Conservation (phyloP, 2,329 filamentous ascomycete species). For the Clarireedia sp. region DNA sequence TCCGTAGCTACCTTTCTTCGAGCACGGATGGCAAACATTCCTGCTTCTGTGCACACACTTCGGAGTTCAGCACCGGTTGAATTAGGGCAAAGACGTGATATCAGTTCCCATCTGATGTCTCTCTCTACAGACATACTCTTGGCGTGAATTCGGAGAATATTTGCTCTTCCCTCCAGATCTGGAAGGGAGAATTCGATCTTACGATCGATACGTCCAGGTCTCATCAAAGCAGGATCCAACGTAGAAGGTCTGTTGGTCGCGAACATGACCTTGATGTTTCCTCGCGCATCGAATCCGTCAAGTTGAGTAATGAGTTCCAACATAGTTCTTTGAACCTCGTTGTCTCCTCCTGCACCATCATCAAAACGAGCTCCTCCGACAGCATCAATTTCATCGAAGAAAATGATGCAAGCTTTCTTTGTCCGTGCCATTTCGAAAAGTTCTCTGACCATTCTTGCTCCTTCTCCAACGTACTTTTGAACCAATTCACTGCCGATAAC, state of each 20-base stretch:
- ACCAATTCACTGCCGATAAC: slow-evolving; percentile 97
- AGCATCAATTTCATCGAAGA: slow-evolving; percentile 97
- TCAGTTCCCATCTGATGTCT: slow-evolving; percentile 98
- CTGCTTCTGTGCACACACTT: slow-evolving; percentile 94
- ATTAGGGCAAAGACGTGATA: slow-evolving; percentile 94
- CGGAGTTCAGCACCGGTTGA: slow-evolving; percentile 92
- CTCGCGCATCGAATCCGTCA: slow-evolving; percentile 90
- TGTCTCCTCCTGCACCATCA: slow-evolving; percentile 92
- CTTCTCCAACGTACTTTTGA: slow-evolving; percentile 98
- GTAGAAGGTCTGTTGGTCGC: slow-evolving; percentile 95
- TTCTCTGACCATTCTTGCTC: slow-evolving; percentile 96
- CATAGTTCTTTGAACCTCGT: slow-evolving; percentile 97
- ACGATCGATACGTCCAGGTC: slow-evolving; percentile 92
- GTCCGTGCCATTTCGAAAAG: slow-evolving; percentile 99
- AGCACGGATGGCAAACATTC: slow-evolving; percentile 95
- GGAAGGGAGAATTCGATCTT: slow-evolving; percentile 99
- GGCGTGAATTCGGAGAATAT: slow-evolving; percentile 95
- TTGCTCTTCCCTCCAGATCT: slow-evolving; percentile 92
- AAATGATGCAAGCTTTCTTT: slow-evolving; percentile 99
- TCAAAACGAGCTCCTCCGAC: slow-evolving; percentile 95
- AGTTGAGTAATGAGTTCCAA: slow-evolving; percentile 94
- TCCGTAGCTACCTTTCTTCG: slow-evolving; percentile 95
- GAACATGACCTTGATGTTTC: slow-evolving; percentile 99
- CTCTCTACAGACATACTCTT: slow-evolving; percentile 99
- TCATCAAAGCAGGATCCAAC: slow-evolving; percentile 92